Base-by-base conservation (phyloP, 495 filamentous ascomycete species). In the Podospora fimiseda region DNA sequence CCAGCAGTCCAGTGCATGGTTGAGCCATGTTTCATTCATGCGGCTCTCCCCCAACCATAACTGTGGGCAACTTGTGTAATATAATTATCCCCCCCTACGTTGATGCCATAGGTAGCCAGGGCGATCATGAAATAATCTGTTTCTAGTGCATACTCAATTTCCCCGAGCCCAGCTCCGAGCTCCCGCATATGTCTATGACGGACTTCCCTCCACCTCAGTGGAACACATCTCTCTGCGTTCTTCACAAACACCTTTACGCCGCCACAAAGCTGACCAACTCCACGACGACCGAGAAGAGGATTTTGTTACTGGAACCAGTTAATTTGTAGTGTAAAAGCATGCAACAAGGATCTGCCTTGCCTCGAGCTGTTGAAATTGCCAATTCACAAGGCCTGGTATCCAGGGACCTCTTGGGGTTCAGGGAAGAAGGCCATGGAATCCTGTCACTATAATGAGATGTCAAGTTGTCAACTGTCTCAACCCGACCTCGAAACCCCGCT, bases 21-120 rank as follows among this genome's bases (percentile, higher is more conserved):
- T 23, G 40, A 45, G 18, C 39, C 40, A 43, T 23, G 57, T 60
- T 60, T 60, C 58, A 60, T 58, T 57, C 40, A 63, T 63, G 60
- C 60, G 51, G 24, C 49, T 51, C 33, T 51, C 50, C 36, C 49
- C 27, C 11, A 33, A 6, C 27, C n/a, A n/a, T 33, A 6, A 11
- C 27, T 33, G 27, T 33, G 27, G 27, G 27, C 27, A 33, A 6
- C 11, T 33, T 33, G n/a, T n/a, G n/a, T n/a, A n/a, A n/a, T n/a
- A n/a, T 42, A 49, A 33, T 33, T 6, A 6, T 11, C 11, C 27
- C 27, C 6, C 27, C 27, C 27, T 33, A 33, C 11, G 6, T 33
- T 33, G 27, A 33, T 33, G 27, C 27, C 27, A 33, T 33, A 33
- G 6, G 27, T 44, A 13, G 39, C 20, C 11, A 13, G 20, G 11